These are phyloP conservation scores for Epicoccum sorghinum DNA, from an alignment of 2,329 filamentous ascomycete species.

Conservation along the genomic window DNA sequence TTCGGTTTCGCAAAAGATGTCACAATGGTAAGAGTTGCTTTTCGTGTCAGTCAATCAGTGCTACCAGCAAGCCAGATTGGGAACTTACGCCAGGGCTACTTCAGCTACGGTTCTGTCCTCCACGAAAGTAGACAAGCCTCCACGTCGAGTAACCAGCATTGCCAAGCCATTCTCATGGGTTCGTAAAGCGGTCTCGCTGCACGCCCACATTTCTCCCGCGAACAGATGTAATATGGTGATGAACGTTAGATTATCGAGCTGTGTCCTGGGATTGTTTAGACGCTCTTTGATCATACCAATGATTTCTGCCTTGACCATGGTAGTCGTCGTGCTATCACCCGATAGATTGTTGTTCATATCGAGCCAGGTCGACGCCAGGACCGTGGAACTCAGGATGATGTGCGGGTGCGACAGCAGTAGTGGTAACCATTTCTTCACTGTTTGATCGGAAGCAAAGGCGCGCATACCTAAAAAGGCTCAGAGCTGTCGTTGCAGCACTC, in stretches of 20 bases:
- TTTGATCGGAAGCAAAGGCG: constrained; percentile 28
- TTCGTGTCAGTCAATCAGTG: constrained; percentile 9
- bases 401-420: constrained; percentile 33
- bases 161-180: constrained; percentile 35
- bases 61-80: no score
- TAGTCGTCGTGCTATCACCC: constrained; percentile 35
- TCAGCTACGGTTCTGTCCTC: constrained; percentile 25
- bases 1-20: constrained; percentile 37
- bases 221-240: constrained; percentile 40
- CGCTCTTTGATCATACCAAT: constrained; percentile 36
- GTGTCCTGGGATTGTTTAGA: constrained; percentile 13
- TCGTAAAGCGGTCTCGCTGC: constrained; percentile 33
- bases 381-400: constrained; percentile 31
- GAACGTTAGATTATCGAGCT: constrained; percentile 34
- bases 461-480: constrained; percentile 24
- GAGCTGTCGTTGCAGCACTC: neutral
- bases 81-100: constrained; percentile 32
- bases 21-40: constrained; percentile 33
- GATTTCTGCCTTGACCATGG: constrained; percentile 33
- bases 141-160: constrained; percentile 29
- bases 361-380: constrained; percentile 35
- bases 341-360: constrained; percentile 33
- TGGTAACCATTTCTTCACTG: constrained; percentile 35
- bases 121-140: constrained; percentile 25
- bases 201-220: constrained; percentile 40